These are phyloP conservation scores for Aspergillus unguis DNA, from an alignment of 2,329 filamentous ascomycete genomes.

Conservation along the genomic window DNA sequence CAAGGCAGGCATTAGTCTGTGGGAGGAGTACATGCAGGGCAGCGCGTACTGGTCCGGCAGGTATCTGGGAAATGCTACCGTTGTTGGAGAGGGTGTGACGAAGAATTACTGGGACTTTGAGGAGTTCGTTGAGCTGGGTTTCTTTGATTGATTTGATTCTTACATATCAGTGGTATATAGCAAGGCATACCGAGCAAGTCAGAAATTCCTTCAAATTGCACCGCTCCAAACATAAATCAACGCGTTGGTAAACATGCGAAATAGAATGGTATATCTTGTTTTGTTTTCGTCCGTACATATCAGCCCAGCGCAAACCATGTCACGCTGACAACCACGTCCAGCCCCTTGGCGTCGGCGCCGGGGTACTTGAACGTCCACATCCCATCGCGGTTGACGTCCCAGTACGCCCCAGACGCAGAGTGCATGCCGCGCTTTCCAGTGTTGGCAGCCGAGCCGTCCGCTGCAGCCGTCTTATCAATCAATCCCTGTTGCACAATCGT, in stretches of 20 bases:
- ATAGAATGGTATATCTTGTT: slow-evolving; percentile 6
- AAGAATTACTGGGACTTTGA: slow-evolving; percentile 6
- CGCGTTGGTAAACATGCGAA: neutral
- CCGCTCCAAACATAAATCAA: neutral
- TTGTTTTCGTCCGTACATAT: slow-evolving; percentile 1
- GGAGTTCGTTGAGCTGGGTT: neutral
- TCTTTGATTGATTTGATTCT: neutral
- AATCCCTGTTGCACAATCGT: slow-evolving; percentile 92
- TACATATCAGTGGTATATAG: slow-evolving; percentile 8
- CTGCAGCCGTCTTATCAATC: slow-evolving; percentile 50
- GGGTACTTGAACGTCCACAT: slow-evolving; percentile 54
- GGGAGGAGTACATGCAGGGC: slow-evolving; percentile 15
- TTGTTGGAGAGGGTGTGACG: slow-evolving; percentile 1
- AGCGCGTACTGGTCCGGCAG: slow-evolving; percentile 24
- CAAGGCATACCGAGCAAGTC: slow-evolving; percentile 1
- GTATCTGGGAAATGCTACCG: neutral
- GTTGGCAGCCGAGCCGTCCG: slow-evolving; percentile 56
- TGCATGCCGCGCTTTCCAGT: slow-evolving; percentile 74
- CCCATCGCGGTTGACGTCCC: slow-evolving; percentile 51
- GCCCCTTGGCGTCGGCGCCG: slow-evolving; percentile 44
- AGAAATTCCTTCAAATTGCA: neutral
- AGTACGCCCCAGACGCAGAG: slow-evolving; percentile 49
- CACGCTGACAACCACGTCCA: slow-evolving; percentile 50
- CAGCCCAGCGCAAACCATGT: slow-evolving; percentile 46
- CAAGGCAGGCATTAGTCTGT: slow-evolving; percentile 16